phyloP scores from a whole-genome alignment of 2,329 filamentous ascomycete species.

The Ceratocystis ficicola region DNA sequence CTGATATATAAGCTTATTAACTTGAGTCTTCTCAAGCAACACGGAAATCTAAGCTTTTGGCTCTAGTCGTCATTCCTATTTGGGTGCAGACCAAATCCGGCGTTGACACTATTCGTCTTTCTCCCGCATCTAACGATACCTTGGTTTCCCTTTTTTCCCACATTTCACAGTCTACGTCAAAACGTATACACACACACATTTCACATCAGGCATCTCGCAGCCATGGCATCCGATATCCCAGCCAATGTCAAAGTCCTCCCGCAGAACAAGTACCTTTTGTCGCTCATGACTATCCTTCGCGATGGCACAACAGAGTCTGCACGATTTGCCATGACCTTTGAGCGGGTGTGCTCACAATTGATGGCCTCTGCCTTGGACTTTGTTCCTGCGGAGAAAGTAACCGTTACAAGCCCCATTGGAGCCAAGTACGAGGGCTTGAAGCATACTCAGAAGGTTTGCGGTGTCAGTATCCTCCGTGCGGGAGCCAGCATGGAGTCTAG shows the following conservation, averaged over 20 bases:
- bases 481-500: constrained; percentile 29
- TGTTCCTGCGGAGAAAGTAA: constrained; percentile 17
- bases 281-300: constrained; percentile 23
- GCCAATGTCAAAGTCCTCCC: constrained; percentile 22
- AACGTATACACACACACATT: not conserved
- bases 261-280: constrained; percentile 22
- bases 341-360: constrained; percentile 20
- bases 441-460: constrained; percentile 25
- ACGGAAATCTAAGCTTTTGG: no score
- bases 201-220: not conserved
- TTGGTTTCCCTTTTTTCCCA: no score
- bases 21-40: no score
- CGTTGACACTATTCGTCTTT: no score
- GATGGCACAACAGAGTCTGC: constrained; percentile 19
- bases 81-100: no score
- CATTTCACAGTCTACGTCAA: not conserved
- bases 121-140: no score
- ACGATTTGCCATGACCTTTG: constrained; percentile 21
- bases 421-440: constrained; percentile 18
- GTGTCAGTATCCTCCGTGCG: constrained; percentile 29
- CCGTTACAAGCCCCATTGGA: constrained; percentile 23
- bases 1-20: no score
- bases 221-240: not conserved
- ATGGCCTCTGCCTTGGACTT: constrained; percentile 22
- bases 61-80: no score